Evolutionary conservation across 2,329 filamentous ascomycete species (phyloP), one percentile per base, ranked within the genome.

Genomic region (Colletotrichum sp.): DNA sequence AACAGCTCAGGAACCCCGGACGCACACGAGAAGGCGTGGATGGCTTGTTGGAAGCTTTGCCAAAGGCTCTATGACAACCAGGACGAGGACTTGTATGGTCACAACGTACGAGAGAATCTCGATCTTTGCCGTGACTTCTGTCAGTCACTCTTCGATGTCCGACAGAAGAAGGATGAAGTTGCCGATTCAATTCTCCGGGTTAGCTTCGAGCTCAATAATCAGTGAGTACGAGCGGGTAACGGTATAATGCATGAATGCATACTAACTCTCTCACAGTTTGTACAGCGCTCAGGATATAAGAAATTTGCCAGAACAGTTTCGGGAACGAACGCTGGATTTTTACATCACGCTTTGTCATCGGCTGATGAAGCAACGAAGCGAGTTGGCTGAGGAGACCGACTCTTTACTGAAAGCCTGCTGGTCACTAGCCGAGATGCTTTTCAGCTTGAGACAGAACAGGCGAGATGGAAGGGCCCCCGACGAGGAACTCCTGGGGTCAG

Each of bases 131-230:
- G 96, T 27, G 95, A 98, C 78, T 98, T 99, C 82, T 98, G 96
- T 80, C 96, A 98, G 84, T 92, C 95, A 0, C 87, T 98, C 13
- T 99, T 98, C 81, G 96, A 98, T 81, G 93, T 96, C 22, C 91
- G 96, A 52, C 90, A 94, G 76, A 93, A 93, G 78, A 92, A 93
- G 68, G 94, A 98, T 78, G 95, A 97, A 80, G 87, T 92, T 2
- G 91, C 94, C 0, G 96, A 99, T 83, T 98, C 96, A 0, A 93
- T 98, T 16, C 86, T 99, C 63, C 90, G 96, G 64, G 96, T 98
- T 79, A 98, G 95, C 86, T 98, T 98, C 82, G 96, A 98, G 85
- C 89, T 98, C 29, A 98, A 98, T 85, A 98, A 98, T 80, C 96
- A 99, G 91, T 92, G 81, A 82, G 90, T 83, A 11, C 25, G 34